These are phyloP conservation scores for Cytospora piceae DNA, from an alignment of 2,329 filamentous ascomycete genomes.

Conservation along the genomic window DNA sequence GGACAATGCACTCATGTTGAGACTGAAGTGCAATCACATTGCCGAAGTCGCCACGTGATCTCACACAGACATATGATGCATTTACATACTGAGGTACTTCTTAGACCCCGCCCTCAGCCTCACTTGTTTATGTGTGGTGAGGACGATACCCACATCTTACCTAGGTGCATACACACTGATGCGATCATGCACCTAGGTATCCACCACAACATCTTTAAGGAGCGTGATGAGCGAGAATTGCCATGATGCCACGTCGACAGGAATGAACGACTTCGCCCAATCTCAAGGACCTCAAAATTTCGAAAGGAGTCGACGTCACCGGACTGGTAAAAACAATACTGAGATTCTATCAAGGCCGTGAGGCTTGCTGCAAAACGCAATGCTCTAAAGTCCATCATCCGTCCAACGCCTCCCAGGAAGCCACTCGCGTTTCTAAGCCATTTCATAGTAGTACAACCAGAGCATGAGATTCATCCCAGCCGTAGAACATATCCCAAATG, in stretches of 20 bases:
- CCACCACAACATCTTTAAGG: too few species aligned
- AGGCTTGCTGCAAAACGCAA: constrained; percentile 11
- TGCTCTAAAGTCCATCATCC: constrained; percentile 10
- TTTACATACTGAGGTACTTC: too few species aligned
- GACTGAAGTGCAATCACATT: background rate
- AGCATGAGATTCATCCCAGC: background rate
- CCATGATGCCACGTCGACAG: too few species aligned
- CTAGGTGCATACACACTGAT: too few species aligned
- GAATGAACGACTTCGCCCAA: too few species aligned
- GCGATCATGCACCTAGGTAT: too few species aligned
- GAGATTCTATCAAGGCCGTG: background rate
- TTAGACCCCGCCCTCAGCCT: too few species aligned
- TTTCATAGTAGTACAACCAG: background rate
- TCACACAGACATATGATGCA: too few species aligned
- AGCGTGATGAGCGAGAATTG: too few species aligned
- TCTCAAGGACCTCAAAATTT: background rate
- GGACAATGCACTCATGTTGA: background rate
- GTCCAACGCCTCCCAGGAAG: background rate
- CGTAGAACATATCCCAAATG: background rate
- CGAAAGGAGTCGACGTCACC: background rate
- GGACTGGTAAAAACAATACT: constrained; percentile 2
- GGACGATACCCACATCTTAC: too few species aligned
- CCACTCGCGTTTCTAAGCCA: background rate
- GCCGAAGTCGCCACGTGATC: background rate
- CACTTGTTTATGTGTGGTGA: too few species aligned